Conservation (phyloP, 192 early-diverging fungal species). For the Endogone sp. region DNA sequence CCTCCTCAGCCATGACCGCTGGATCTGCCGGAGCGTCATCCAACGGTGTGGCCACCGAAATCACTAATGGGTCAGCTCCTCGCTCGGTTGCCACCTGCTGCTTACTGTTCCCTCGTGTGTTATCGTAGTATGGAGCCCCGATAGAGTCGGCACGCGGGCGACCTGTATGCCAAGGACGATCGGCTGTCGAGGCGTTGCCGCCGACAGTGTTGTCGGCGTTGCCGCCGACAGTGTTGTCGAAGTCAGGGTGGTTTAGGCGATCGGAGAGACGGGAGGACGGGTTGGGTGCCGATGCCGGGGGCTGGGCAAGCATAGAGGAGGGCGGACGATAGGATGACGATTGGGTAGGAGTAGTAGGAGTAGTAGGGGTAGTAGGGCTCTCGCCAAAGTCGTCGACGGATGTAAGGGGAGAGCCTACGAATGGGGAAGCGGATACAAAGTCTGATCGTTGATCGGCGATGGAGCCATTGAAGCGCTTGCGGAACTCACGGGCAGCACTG, state of each 20-base stretch:
- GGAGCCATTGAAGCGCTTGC: background rate
- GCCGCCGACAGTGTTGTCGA: background rate
- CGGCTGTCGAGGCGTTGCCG: background rate
- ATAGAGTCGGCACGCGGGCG: slow-evolving; percentile 23
- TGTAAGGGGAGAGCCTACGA: slow-evolving; percentile 10
- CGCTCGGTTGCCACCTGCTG: slow-evolving; percentile 19
- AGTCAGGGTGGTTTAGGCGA: slow-evolving; percentile 2
- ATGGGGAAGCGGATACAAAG: slow-evolving; percentile 1
- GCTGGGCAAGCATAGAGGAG: background rate
- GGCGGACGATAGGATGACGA: background rate
- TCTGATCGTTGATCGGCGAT: background rate
- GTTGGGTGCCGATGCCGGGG: background rate
- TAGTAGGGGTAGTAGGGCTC: background rate
- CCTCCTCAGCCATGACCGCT: background rate
- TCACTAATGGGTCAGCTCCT: background rate
- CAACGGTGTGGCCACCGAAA: background rate
- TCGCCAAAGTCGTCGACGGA: background rate
- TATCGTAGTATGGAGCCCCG: slow-evolving; percentile 30
- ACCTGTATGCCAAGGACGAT: background rate
- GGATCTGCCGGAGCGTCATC: background rate
- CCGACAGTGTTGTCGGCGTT: background rate
- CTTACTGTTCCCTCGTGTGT: slow-evolving; percentile 18
- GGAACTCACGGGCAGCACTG: background rate
- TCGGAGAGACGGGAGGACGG: background rate
- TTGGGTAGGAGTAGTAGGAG: no score